Evolutionary conservation across 164 flowering plant genomes (phyloP).

Genomic region (Magnolia sinica): DNA sequence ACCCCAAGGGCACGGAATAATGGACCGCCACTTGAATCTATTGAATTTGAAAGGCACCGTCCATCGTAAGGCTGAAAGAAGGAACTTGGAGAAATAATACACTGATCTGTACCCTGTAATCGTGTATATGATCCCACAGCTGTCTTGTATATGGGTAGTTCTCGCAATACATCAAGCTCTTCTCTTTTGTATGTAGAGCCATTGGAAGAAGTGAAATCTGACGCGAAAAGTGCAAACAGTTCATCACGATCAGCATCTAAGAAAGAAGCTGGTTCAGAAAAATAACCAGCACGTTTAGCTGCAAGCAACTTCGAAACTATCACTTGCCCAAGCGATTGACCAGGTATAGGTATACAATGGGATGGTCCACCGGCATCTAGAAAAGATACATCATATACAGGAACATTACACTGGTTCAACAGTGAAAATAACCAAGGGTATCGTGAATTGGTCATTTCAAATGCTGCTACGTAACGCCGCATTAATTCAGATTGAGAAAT

Average conservation of each 20-base stretch:
- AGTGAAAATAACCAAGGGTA: conserved; percentile 88
- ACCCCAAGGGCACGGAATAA: conserved; percentile 75
- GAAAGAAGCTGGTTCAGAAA: conserved; percentile 56
- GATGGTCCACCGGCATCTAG: conserved; percentile 61
- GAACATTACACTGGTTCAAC: conserved; percentile 84
- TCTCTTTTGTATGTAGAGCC: conserved; percentile 53
- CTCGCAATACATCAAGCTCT: conserved; percentile 72
- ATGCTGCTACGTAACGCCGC: conserved; percentile 43
- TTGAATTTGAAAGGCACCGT: conserved; percentile 57
- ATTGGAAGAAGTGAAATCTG: conserved; percentile 51
- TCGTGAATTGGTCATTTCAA: conserved; percentile 37
- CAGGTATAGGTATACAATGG: conserved; percentile 52
- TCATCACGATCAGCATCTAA: conserved; percentile 53
- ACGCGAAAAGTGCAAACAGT: conserved; percentile 65
- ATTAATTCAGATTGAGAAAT: conserved; percentile 32
- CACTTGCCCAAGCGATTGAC: conserved; percentile 71
- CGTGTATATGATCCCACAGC: conserved; percentile 61
- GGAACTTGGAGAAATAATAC: conserved; percentile 71
- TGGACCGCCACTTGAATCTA: conserved; percentile 47
- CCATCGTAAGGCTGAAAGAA: conserved; percentile 79
- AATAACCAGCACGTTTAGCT: conserved; percentile 79
- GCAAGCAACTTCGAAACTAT: conserved; percentile 77
- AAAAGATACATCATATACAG: conserved; percentile 65
- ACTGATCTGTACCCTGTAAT: conserved; percentile 54
- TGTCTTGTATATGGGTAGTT: conserved; percentile 80